Evolutionary conservation across 176 grass and related monocot genomes (phyloP).

Genomic region (Avena eriantha): DNA sequence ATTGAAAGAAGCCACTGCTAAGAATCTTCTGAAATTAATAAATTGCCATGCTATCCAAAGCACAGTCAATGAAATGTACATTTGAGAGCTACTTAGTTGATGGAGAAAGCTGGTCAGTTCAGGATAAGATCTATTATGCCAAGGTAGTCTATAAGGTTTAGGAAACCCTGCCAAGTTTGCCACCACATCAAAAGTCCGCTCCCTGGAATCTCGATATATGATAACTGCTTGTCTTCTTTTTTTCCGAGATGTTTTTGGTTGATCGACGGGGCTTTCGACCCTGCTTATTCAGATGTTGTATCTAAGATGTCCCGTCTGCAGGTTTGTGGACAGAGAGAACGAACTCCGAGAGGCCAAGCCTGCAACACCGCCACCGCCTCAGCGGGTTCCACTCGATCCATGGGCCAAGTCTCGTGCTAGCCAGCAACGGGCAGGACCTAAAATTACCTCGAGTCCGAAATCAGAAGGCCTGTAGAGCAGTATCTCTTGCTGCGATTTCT

Average conservation of each 20-base stretch:
- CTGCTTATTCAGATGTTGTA: neutral
- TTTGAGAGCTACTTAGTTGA: neutral
- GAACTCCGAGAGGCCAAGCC: constrained; percentile 89
- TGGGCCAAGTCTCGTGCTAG: constrained; percentile 74
- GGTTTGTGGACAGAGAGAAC: constrained; percentile 93
- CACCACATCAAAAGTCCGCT: neutral
- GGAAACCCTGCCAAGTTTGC: neutral
- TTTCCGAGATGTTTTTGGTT: neutral
- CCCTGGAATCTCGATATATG: no score
- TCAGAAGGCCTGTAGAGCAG: constrained; percentile 57
- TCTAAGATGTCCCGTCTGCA: constrained; percentile 35
- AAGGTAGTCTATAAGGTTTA: neutral
- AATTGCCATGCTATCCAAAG: neutral
- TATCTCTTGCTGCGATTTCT: neutral
- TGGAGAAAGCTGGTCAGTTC: neutral
- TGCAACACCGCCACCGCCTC: constrained; percentile 61
- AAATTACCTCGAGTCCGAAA: constrained; percentile 53
- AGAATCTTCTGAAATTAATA: neutral
- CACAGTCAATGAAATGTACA: neutral
- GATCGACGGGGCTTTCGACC: neutral
- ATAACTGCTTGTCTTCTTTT: neutral
- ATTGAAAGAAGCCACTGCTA: neutral
- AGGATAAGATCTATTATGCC: neutral
- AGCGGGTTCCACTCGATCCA: constrained; percentile 71
- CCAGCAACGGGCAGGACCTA: constrained; percentile 77